Evolutionary conservation across 805 yeast species (phyloP).

Genomic region (Wickerhamomyces kurtzmanii): DNA sequence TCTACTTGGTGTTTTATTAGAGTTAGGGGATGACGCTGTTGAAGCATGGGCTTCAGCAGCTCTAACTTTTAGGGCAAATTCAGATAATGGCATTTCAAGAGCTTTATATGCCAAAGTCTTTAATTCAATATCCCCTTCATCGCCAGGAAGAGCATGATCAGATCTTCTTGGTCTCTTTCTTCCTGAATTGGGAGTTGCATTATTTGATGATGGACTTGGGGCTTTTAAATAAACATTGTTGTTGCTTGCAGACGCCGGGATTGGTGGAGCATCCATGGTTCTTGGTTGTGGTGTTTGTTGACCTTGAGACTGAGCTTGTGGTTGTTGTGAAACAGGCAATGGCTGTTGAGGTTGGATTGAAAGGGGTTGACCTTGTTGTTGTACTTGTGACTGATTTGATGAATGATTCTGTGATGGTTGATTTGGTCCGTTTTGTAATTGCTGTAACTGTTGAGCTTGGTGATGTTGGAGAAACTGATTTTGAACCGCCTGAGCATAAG

Average conservation of each 20-base stretch:
- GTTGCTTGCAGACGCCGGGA: constrained; percentile 2
- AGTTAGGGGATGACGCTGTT: not conserved
- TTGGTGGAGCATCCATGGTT: constrained; percentile 6
- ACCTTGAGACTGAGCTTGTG: constrained; percentile 1
- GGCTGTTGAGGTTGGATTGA: constrained; percentile 4
- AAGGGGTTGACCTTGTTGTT: constrained; percentile 4
- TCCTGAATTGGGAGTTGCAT: constrained; percentile 11
- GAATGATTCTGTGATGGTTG: constrained; percentile 3
- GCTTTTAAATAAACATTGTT: not conserved
- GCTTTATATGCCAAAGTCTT: constrained; percentile 23
- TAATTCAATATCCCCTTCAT: constrained; percentile 26
- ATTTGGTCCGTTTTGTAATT: not conserved
- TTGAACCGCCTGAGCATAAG: constrained; percentile 7
- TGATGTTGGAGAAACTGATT: constrained; percentile 5
- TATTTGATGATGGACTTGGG: not conserved
- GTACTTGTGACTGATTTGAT: constrained; percentile 7
- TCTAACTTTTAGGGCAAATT: constrained; percentile 33
- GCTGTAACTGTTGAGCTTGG: constrained; percentile 4
- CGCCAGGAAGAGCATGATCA: constrained; percentile 16
- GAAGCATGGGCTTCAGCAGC: constrained; percentile 23
- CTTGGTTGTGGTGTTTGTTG: constrained; percentile 16
- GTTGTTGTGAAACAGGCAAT: constrained; percentile 1
- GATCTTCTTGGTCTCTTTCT: constrained; percentile 16
- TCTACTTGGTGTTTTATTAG: constrained; percentile 14
- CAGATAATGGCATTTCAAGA: constrained; percentile 24